Percentiles rank a stretch among this genome's conserved stretches.
These are phyloP conservation scores for Dictyostelium citrinum DNA, from an alignment of 78 protist genomes.

Conservation along the genomic window DNA sequence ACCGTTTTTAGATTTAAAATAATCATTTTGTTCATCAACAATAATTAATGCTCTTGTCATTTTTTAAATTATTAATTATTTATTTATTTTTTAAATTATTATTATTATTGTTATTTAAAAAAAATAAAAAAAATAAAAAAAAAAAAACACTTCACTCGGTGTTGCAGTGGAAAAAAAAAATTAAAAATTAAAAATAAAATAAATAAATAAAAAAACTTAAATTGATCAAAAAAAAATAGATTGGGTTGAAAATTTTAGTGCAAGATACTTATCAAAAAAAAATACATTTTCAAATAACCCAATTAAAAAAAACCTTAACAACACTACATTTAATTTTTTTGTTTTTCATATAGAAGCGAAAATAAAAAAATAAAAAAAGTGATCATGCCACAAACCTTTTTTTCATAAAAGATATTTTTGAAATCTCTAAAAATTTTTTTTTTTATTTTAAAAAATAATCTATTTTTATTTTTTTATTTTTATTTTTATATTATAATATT, in stretches of 20 bases:
- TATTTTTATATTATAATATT: constrained; percentile 15
- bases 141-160: background rate
- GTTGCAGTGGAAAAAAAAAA: no score
- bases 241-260: no score
- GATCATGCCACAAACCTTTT: no score
- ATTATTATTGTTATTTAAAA: no score
- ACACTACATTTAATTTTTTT: no score
- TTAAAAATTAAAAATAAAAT: background rate
- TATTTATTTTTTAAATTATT: background rate
- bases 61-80: background rate
- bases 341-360: no score
- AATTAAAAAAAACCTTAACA: no score
- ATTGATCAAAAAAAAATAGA: no score
- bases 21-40: constrained; percentile 25
- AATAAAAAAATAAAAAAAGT: no score
- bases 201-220: no score
- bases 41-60: constrained; percentile 8
- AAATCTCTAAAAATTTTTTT: background rate
- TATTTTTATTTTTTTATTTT: background rate
- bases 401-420: background rate
- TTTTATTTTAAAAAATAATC: background rate
- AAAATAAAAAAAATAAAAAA: background rate
- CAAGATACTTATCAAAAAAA: no score
- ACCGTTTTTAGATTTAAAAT: constrained; percentile 3
- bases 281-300: no score